phyloP scores from a whole-genome alignment of 2,329 filamentous ascomycete species.

The Fusarium cicatricum region DNA sequence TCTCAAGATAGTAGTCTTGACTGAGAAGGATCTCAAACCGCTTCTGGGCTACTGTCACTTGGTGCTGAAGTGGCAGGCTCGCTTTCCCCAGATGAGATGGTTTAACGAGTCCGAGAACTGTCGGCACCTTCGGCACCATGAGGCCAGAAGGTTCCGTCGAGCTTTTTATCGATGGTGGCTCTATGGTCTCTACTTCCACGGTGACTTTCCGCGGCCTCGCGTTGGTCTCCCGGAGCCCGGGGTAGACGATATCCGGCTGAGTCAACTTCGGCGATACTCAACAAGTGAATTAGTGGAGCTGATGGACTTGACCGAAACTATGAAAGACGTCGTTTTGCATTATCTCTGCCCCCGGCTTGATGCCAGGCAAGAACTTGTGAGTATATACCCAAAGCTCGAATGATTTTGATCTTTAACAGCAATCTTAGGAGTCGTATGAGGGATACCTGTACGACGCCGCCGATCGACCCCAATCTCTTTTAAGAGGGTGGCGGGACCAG shows the following conservation, averaged over 20 bases:
- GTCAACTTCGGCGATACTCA: slow-evolving; percentile 54
- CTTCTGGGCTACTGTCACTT: slow-evolving; percentile 48
- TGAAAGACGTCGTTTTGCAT: slow-evolving; percentile 54
- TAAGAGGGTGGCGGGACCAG: slow-evolving; percentile 48
- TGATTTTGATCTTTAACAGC: slow-evolving; percentile 6
- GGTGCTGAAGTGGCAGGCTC: slow-evolving; percentile 50
- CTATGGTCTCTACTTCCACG: slow-evolving; percentile 62
- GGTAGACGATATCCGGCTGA: slow-evolving; percentile 52
- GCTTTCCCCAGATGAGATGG: slow-evolving; percentile 56
- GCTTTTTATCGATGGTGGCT: slow-evolving; percentile 65
- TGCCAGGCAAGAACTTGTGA: slow-evolving; percentile 47
- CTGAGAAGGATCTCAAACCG: slow-evolving; percentile 44
- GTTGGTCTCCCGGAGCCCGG: slow-evolving; percentile 50
- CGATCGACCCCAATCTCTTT: slow-evolving; percentile 44
- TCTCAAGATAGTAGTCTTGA: slow-evolving; percentile 42
- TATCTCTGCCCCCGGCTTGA: slow-evolving; percentile 58
- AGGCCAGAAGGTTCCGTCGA: slow-evolving; percentile 57
- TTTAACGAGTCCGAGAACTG: slow-evolving; percentile 56
- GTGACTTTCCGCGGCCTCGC: slow-evolving; percentile 50
- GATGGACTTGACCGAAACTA: slow-evolving; percentile 55
- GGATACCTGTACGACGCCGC: slow-evolving; percentile 36
- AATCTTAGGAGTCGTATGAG: slow-evolving; percentile 28
- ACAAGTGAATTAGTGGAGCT: slow-evolving; percentile 56
- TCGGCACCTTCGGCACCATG: slow-evolving; percentile 53
- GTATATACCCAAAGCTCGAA: slow-evolving; percentile 15